These are phyloP conservation scores for Russula griseocarnosa DNA, from an alignment of 768 basidiomycete species.

Conservation along the genomic window DNA sequence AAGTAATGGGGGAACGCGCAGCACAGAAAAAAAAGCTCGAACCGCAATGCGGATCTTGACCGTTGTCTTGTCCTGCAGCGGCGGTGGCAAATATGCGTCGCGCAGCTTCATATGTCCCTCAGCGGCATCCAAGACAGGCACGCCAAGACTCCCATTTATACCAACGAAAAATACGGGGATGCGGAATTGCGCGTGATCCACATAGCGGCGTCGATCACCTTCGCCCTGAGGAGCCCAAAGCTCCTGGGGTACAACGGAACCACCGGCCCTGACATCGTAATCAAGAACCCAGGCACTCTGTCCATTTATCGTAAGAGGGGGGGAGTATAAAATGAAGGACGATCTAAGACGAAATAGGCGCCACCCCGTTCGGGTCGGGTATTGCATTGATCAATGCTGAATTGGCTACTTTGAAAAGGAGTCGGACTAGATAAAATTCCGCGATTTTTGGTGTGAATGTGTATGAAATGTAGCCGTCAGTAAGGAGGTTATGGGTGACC, in stretches of 20 bases:
- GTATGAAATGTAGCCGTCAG: slow-evolving; percentile 20
- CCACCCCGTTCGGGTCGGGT: neutral
- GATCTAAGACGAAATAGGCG: slow-evolving; percentile 7
- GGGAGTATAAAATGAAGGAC: neutral
- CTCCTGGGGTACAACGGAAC: slow-evolving; percentile 22
- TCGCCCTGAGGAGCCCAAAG: slow-evolving; percentile 19
- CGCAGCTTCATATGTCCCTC: slow-evolving; percentile 8
- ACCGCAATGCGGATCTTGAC: slow-evolving; percentile 22
- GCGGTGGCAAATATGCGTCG: neutral
- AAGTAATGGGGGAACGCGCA: neutral
- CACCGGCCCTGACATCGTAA: slow-evolving; percentile 7
- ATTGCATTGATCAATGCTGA: neutral
- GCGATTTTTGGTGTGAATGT: slow-evolving; percentile 11
- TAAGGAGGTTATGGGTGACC: neutral
- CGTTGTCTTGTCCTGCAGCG: slow-evolving; percentile 9
- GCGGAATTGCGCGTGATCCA: slow-evolving; percentile 10
- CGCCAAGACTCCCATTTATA: slow-evolving; percentile 10
- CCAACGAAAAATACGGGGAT: slow-evolving; percentile 22
- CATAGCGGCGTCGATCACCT: slow-evolving; percentile 18
- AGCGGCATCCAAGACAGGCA: slow-evolving; percentile 14
- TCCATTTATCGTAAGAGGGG: neutral
- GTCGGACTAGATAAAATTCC: neutral
- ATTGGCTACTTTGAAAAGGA: slow-evolving; percentile 10
- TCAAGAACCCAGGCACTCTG: slow-evolving; percentile 19
- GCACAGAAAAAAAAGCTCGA: neutral